Base-by-base conservation (phyloP, 1,284 basidiomycete species). In the Sparassis latifolia region DNA sequence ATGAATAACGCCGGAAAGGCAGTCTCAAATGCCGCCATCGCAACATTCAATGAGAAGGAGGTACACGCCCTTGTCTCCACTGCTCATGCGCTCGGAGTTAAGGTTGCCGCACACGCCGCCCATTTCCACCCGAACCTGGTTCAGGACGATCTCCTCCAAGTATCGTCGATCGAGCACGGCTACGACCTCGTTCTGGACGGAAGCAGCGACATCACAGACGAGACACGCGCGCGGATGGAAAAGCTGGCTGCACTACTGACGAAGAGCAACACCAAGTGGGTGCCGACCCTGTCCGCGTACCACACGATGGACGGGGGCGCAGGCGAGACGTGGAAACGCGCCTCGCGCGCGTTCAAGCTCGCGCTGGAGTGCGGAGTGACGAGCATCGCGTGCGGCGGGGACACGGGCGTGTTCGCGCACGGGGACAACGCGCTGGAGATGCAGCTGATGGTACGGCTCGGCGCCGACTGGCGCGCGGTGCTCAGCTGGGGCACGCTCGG, bases 331-430 rank as follows among this genome's bases (percentile, higher is more conserved):
- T 83, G 79, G 80, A 66, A 69, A 43, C 58, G 56, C 33, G 68
- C 67, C 1, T 57, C 63, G 32, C 55, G 55, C 7, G 69, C 71
- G 5, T 84, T 86, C 67, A 57, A 63, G 47, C 62, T 62, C 2
- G 80, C 76, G 5, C 59, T 84, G 7, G 62, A 65, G 29, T 57
- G 62, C 2, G 71, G 70, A 0, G 60, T 75, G 52, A 69, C 73
- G 20, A 73, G 72, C 30, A 72, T 84, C 48, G 80, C 79, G 3
- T 79, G 78, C 59, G 81, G 82, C 3, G 81, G 82, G 2, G 81
- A 85, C 61, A 84, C 81, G 0, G 81, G 81, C 2, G 73, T 75
- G 2, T 86, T 84, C 62, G 57, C 76, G 33, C 83, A 84, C 59
- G 82, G 82, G 1, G 68, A 75, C 51, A 86, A 86, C 57, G 73